Conservation (phyloP, 2,329 filamentous ascomycete genomes). For the Coniochaeta sp. region DNA sequence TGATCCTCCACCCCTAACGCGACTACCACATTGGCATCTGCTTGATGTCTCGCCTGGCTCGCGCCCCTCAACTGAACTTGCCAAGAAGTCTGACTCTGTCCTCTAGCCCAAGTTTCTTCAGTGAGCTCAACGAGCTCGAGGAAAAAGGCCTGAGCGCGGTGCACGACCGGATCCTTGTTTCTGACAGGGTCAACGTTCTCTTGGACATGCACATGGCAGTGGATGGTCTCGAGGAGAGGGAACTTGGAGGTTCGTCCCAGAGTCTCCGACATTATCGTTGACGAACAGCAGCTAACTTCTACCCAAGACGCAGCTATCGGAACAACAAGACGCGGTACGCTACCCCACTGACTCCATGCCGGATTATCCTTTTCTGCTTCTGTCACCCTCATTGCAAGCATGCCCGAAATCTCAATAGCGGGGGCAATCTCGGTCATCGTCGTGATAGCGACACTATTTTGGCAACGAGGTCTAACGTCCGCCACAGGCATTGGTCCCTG, state of each 20-base stretch:
- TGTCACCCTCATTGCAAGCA: conserved; percentile 9
- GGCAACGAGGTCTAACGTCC: conserved; percentile 15
- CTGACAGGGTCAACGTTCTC: conserved; percentile 55
- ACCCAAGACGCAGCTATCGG: conserved; percentile 21
- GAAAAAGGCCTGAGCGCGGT: conserved; percentile 26
- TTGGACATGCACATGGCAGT: conserved; percentile 59
- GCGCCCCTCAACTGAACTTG: conserved; percentile 10
- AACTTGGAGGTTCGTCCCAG: conserved; percentile 27
- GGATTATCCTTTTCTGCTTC: background rate
- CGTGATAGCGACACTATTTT: conserved; percentile 10
- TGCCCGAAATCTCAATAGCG: conserved; percentile 10
- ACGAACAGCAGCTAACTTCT: conserved; percentile 18
- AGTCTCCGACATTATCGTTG: conserved; percentile 10
- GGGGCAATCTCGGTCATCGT: background rate
- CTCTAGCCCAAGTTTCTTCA: conserved; percentile 29
- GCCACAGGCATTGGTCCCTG: conserved; percentile 29
- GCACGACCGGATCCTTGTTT: conserved; percentile 50
- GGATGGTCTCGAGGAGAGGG: conserved; percentile 59
- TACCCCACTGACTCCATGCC: conserved; percentile 10
- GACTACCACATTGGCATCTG: conserved; percentile 11
- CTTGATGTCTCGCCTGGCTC: conserved; percentile 14
- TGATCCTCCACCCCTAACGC: conserved; percentile 9
- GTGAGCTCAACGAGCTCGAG: conserved; percentile 31
- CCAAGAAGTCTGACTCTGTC: conserved; percentile 14
- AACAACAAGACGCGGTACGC: conserved; percentile 27